Base-by-base conservation (phyloP, 305 asterid genomes). In the Striga hermonthica region DNA sequence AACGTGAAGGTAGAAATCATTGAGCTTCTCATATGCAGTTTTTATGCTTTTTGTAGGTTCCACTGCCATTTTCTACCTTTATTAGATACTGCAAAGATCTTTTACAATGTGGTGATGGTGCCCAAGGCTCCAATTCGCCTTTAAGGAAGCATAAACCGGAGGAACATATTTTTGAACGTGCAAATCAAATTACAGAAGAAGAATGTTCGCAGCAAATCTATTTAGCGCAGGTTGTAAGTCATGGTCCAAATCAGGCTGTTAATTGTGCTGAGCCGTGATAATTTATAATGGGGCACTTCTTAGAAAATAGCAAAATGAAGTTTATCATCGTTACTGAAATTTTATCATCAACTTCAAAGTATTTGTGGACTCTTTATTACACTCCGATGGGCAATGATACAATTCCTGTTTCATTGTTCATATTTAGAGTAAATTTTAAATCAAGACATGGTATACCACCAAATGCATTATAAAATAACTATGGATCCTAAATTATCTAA, bases 181-280 rank as follows among this genome's bases (percentile, higher is more conserved):
- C 34, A 45, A 81, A 78, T 79, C 64, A 70, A 15, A 37, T 55
- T 43, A n/a, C 4, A 39, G 83, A 49, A 62, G 80, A 74, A 70
- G 83, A 80, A 76, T 82, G 73, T 67, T 89, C 79, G 4, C 81
- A 86, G 71, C 95, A 88, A 80, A 80, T 86, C 63, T 94, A 90
- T 81, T 83, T 94, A 59, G 99, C 99, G 9, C 99, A 94, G 96
- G 97, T 93, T 74, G 66, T 69, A 64, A 67, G 28, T 77, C 65
- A 34, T 58, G 36, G 48, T 44, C 60, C 53, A 61, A 55, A 12
- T 37, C 64, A 9, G 60, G 37, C 5, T 67, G 12, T 36, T 22
- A 2, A 22, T 22, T 22, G 31, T 22, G 31, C 31, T 22, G 31
- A 22, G 31, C 31, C 31, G 31, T 22, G 31, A 22, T 22, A 22